Conservation (phyloP, 305 asterid species). For the Fraxinus xanthoxyloides region DNA sequence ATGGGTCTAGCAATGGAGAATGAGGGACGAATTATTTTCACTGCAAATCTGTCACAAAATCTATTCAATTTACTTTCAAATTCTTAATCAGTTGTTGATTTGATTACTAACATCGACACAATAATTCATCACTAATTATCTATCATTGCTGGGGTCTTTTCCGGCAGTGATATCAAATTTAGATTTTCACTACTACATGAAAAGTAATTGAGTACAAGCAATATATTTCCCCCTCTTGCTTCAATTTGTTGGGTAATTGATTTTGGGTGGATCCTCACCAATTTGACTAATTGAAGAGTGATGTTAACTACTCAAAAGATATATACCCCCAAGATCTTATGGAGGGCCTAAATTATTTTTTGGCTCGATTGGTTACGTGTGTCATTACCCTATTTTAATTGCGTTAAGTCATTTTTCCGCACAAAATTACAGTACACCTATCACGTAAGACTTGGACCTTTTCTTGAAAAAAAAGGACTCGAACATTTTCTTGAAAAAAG, state of each 20-base stretch:
- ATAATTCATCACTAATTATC: background rate
- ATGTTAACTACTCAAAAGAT: background rate
- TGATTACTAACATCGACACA: no score
- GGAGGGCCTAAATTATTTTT: background rate
- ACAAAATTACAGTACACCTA: background rate
- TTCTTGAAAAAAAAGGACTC: no score
- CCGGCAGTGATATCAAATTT: background rate
- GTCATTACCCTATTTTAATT: no score
- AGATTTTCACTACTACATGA: background rate
- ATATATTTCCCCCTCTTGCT: background rate
- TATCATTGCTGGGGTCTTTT: background rate
- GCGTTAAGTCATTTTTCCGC: background rate
- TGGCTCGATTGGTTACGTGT: no score
- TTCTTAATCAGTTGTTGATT: no score
- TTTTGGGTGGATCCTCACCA: background rate
- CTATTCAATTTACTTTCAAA: no score
- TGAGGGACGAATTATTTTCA: background rate
- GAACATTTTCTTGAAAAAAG: no score
- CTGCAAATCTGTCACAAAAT: background rate
- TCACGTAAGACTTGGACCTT: background rate
- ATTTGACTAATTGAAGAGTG: background rate
- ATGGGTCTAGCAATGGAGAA: background rate
- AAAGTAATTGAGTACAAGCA: background rate
- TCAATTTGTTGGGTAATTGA: background rate
- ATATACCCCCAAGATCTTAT: background rate